A percentile compares a stretch with the other conserved stretches of the same genome.
These are phyloP conservation scores for Bipolaris gigantea DNA, from an alignment of 2,329 filamentous ascomycete genomes.

Conservation along the genomic window DNA sequence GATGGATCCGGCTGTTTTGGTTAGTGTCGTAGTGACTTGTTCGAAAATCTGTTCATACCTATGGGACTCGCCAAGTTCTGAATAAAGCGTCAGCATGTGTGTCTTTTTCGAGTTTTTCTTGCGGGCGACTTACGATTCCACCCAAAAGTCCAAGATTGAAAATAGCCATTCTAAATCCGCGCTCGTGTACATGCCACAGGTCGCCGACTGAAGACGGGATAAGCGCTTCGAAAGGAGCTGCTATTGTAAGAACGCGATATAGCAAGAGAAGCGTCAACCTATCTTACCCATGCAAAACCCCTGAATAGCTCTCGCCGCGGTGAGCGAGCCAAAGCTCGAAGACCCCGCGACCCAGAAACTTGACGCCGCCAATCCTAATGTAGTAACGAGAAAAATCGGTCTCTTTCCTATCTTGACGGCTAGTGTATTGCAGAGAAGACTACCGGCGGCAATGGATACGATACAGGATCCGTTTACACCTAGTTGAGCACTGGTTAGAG, in stretches of 20 bases:
- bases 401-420: constrained; percentile 30
- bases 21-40: not conserved
- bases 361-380: constrained; percentile 22
- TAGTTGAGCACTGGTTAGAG: not conserved
- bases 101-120: too few relatives aligned
- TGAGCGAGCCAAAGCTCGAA: constrained; percentile 24
- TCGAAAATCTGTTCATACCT: not conserved
- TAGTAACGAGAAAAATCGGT: constrained; percentile 25
- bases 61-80: constrained; percentile 29
- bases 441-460: constrained; percentile 22
- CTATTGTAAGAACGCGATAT: not conserved
- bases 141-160: constrained; percentile 32
- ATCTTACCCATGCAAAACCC: constrained; percentile 26
- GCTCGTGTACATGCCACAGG: constrained; percentile 31
- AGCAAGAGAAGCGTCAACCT: not conserved
- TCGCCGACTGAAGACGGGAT: constrained; percentile 30
- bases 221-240: constrained; percentile 30
- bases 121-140: constrained; percentile 17
- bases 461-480: constrained; percentile 28
- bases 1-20: constrained; percentile 18
- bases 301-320: constrained; percentile 23
- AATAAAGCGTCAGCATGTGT: not conserved
- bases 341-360: constrained; percentile 31
- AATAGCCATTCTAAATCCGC: constrained; percentile 28
- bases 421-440: constrained; percentile 25